Evolutionary conservation across 1,139 yeast genomes (phyloP), one percentile per base, ranked within the genome.

Genomic region (Protomyces pachydermus): DNA sequence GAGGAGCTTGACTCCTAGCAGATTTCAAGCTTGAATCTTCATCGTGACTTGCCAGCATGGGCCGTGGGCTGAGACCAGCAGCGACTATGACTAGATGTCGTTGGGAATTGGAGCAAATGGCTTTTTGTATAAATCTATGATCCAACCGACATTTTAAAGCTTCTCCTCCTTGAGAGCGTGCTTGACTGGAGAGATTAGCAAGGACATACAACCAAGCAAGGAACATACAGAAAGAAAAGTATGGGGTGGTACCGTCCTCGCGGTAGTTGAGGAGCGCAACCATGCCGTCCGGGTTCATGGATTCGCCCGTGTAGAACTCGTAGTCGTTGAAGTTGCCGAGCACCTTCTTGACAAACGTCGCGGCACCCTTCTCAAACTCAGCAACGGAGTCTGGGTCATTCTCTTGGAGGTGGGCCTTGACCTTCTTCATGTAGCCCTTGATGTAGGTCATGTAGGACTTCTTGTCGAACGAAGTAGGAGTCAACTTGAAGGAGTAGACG

Each of bases 271-370:
- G 88, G 80, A 93, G 86, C 73, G 90, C 91, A 77, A 93, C 81
- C 98, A 93, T 93, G 75, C 88, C 97, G 54, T 53, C 65, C 25
- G 66, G 65, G 86, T 95, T 97, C 99, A 93, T 95, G 76, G 96
- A 88, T 84, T 93, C 98, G 84, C 98, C 98, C 73, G 97, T 93
- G 91, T 81, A 93, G 85, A 93, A 93, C 77, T 93, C 98, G 95
- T 95, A 93, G 85, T 93, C 98, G 78, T 86, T 87, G 93, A 93
- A 93, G 80, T 91, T 87, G 74, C 86, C 88, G 74, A 93, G 79
- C 72, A 93, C 87, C 85, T 93, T 95, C 88, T 95, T 93, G 80
- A 88, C 95, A 84, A 90, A 91, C 73, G 88, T 81, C 72, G 86
- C 83, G 73, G 98, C 98, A 78, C 97, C 97, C 84, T 91, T 91